Conservation (phyloP, 2,329 filamentous ascomycete species). For the Colletotrichum sp. region DNA sequence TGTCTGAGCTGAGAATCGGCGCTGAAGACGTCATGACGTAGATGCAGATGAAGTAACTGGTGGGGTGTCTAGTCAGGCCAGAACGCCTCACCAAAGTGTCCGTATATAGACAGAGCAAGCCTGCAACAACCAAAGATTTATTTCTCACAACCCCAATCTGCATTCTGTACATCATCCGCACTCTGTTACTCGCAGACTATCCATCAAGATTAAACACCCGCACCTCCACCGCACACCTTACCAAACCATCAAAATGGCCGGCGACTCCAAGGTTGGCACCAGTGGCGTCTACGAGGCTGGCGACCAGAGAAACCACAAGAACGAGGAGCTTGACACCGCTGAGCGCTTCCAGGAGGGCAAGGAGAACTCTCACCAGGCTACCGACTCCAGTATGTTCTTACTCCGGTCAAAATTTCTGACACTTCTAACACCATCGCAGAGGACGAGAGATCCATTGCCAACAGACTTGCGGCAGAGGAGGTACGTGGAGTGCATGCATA, state of each 20-base stretch:
- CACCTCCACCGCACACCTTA: too few relatives aligned
- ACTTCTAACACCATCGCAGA: slow-evolving; percentile 46
- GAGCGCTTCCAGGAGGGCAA: slow-evolving; percentile 76
- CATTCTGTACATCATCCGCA: not conserved
- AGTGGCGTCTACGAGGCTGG: slow-evolving; percentile 73
- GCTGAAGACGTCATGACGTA: slow-evolving; percentile 19
- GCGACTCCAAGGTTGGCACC: slow-evolving; percentile 70
- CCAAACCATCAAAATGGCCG: slow-evolving; percentile 33
- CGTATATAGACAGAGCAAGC: not conserved
- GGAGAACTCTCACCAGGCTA: slow-evolving; percentile 68
- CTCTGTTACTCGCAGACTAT: not conserved
- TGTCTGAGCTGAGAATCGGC: slow-evolving; percentile 16
- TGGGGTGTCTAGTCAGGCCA: not conserved
- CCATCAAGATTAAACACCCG: not conserved
- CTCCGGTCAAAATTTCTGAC: too few relatives aligned
- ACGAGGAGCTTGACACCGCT: slow-evolving; percentile 49
- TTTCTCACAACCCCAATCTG: not conserved
- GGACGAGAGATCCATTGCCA: slow-evolving; percentile 74
- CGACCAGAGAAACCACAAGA: slow-evolving; percentile 73
- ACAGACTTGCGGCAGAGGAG: slow-evolving; percentile 70
- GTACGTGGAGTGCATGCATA: slow-evolving; percentile 35
- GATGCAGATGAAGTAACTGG: not conserved
- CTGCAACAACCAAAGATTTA: too few relatives aligned
- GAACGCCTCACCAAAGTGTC: not conserved
- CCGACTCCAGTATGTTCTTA: slow-evolving; percentile 70